Base-by-base conservation (phyloP, 108 stramenopile species). In the Fistulifera pelliculosa region DNA sequence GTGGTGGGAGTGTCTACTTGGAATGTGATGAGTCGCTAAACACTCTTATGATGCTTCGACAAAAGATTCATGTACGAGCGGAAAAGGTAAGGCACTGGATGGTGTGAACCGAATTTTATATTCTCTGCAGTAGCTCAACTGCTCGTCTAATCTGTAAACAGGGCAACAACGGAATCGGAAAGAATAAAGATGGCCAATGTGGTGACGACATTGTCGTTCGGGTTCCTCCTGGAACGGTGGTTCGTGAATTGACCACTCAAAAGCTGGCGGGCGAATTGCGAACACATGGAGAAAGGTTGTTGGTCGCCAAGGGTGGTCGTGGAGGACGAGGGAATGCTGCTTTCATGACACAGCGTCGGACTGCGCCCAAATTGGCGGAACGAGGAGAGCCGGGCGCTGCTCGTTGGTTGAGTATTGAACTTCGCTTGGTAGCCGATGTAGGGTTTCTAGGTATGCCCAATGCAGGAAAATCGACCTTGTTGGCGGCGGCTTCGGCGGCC, bases 371-470 rank as follows among this genome's bases (percentile, higher is more conserved):
- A 56, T 60, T 94, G 23, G 74, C 81, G 50, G 96, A 97, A 66
- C 69, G 66, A 17, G 96, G 94, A 19, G 97, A 96, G 68, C 87
- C 85, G 11, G 97, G 95, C 13, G 77, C 77, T 27, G 68, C 74
- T 52, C 70, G 94, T 44, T 95, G 94, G 95, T 58, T 98, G 43
- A 57, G 72, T 22, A 61, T 98, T 18, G 95, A 96, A 67, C 68
- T 98, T 39, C 71, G 91, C 38, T 62, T 98, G 35, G 93, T 98
- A n/a, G 95, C 93, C 5, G 97, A 98, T 70, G 95, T 96, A 25
- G 97, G 97, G 35, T 83, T 98, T 54, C 64, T 98, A 51, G 97
- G 97, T 38, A 80, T 84, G 68, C 97, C 97, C n/a, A 98, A 96
- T 79, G 97, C 97, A n/a, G 97, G 97, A 52, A 98, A 98, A 78